Evolutionary conservation across 2,329 filamentous ascomycete species (phyloP).

Genomic region (Aureobasidium vineae): DNA sequence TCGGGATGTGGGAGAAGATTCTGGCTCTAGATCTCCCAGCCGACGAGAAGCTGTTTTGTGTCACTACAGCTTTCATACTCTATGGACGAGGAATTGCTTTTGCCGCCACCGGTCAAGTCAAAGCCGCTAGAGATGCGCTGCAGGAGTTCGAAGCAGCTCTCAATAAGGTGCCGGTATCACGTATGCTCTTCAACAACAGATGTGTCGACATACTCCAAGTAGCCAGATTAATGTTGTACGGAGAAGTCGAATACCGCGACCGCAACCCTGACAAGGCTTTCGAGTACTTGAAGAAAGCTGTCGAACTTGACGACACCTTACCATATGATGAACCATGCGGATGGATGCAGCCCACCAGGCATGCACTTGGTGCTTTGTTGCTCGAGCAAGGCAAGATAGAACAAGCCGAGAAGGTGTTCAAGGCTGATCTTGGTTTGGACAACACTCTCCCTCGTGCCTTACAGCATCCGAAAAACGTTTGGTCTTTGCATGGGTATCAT

Average conservation of each 20-base stretch:
- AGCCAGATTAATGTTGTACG: constrained; percentile 63
- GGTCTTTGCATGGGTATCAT: constrained; percentile 70
- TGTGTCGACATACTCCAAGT: constrained; percentile 63
- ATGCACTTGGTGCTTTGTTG: constrained; percentile 66
- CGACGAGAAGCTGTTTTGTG: constrained; percentile 63
- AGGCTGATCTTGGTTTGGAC: constrained; percentile 45
- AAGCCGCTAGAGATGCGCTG: constrained; percentile 50
- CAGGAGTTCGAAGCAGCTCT: constrained; percentile 53
- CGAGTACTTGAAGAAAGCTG: constrained; percentile 54
- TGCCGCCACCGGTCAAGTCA: constrained; percentile 57
- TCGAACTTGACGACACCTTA: constrained; percentile 59
- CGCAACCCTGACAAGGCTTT: constrained; percentile 60
- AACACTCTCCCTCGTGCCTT: constrained; percentile 61
- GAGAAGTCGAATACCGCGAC: constrained; percentile 69
- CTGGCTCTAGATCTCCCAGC: constrained; percentile 55
- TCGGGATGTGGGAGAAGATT: constrained; percentile 69
- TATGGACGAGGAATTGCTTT: constrained; percentile 68
- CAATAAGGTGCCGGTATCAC: constrained; percentile 54
- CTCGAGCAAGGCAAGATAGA: constrained; percentile 58
- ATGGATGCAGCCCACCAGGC: constrained; percentile 72
- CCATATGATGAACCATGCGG: constrained; percentile 73
- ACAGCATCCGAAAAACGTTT: constrained; percentile 70
- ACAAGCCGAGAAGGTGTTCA: constrained; percentile 42
- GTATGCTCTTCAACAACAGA: constrained; percentile 68
- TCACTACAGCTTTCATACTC: constrained; percentile 65